A percentile compares a stretch with the other conserved stretches of the same genome.
Conservation (phyloP, 768 basidiomycete species). For the Amanita exitialis region DNA sequence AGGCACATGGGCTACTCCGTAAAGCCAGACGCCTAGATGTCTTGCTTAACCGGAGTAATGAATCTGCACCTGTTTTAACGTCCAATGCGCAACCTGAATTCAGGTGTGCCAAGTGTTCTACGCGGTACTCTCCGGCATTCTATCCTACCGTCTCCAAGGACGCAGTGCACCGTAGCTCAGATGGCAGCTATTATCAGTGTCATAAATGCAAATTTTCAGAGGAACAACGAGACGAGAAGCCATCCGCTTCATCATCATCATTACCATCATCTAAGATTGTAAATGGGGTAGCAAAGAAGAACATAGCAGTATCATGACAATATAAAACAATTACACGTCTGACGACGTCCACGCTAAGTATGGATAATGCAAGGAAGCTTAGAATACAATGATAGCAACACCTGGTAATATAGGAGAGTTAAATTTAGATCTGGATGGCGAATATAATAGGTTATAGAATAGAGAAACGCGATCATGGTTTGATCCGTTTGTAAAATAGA, state of each 20-base stretch:
- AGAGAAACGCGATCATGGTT: slow-evolving; percentile 26
- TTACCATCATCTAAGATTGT: slow-evolving; percentile 4
- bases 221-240: neutral
- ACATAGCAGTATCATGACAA: slow-evolving; percentile 26
- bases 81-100: slow-evolving; percentile 20
- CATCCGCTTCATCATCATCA: neutral
- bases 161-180: slow-evolving; percentile 8
- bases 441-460: slow-evolving; percentile 6
- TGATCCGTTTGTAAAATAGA: slow-evolving; percentile 67
- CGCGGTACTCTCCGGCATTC: slow-evolving; percentile 70
- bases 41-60: slow-evolving; percentile 34
- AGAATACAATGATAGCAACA: slow-evolving; percentile 5
- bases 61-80: slow-evolving; percentile 12
- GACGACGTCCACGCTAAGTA: slow-evolving; percentile 2
- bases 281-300: slow-evolving; percentile 9
- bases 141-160: slow-evolving; percentile 37
- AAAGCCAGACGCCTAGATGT: slow-evolving; percentile 81
- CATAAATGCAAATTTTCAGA: slow-evolving; percentile 37
- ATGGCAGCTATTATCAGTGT: slow-evolving; percentile 25
- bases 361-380: slow-evolving; percentile 6
- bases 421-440: slow-evolving; percentile 12
- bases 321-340: slow-evolving; percentile 2
- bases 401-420: slow-evolving; percentile 8
- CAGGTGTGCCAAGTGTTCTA: slow-evolving; percentile 51
- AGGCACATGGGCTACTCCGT: slow-evolving; percentile 79